These are phyloP conservation scores for Blastobotrys elegans DNA, from an alignment of 1,139 yeast species.

Conservation along the genomic window DNA sequence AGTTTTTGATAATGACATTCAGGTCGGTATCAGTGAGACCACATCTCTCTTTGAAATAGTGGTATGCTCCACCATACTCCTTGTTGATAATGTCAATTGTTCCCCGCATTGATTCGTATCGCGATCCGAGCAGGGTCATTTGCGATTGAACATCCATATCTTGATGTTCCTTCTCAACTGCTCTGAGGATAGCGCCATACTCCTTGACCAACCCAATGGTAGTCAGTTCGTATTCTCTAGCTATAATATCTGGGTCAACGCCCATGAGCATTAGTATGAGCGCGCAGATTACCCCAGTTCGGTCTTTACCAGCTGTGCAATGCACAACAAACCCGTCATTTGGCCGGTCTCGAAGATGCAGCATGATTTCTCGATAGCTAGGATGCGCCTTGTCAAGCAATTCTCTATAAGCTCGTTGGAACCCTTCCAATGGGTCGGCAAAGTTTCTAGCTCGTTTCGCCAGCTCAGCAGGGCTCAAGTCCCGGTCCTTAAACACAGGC, in stretches of 20 bases:
- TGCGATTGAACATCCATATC: conserved; percentile 14
- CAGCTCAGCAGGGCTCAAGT: conserved; percentile 62
- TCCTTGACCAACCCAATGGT: conserved; percentile 49
- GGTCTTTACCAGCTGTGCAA: conserved; percentile 84
- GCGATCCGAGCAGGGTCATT: conserved; percentile 55
- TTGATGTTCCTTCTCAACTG: conserved; percentile 17
- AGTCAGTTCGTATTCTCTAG: conserved; percentile 72
- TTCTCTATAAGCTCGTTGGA: conserved; percentile 57
- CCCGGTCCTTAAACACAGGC: conserved; percentile 55
- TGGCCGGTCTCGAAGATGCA: conserved; percentile 46
- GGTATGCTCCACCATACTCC: conserved; percentile 53
- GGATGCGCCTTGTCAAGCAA: conserved; percentile 47
- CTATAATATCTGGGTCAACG: conserved; percentile 59
- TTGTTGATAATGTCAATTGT: conserved; percentile 48
- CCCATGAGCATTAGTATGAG: conserved; percentile 58
- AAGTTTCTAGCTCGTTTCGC: conserved; percentile 54
- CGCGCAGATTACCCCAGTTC: conserved; percentile 76
- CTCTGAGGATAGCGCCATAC: conserved; percentile 21
- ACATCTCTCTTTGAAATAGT: conserved; percentile 46
- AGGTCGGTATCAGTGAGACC: conserved; percentile 49
- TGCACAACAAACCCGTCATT: conserved; percentile 56
- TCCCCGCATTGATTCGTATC: conserved; percentile 68
- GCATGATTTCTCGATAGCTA: conserved; percentile 22
- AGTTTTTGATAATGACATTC: conserved; percentile 43
- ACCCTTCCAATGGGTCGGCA: conserved; percentile 59